These are phyloP conservation scores for Fusarium sp. DNA, from an alignment of 2,329 filamentous ascomycete species.

Conservation along the genomic window DNA sequence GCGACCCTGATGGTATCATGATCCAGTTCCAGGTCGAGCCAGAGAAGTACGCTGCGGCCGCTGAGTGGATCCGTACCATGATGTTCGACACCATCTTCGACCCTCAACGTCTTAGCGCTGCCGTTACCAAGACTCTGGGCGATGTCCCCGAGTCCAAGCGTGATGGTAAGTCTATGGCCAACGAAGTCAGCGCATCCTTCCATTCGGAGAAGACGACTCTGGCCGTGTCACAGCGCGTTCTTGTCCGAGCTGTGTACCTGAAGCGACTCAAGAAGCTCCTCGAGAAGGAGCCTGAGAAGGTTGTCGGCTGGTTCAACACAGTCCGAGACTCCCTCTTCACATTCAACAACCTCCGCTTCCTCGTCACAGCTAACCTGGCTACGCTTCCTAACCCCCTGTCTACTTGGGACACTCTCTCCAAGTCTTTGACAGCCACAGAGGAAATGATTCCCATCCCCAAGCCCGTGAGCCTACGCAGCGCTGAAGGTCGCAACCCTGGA, in stretches of 20 bases:
- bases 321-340: conserved; percentile 82
- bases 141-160: conserved; percentile 95
- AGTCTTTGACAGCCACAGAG: conserved; percentile 51
- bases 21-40: conserved; percentile 89
- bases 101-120: conserved; percentile 70
- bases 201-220: conserved; percentile 84
- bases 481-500: conserved; percentile 80
- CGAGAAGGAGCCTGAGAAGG: conserved; percentile 77
- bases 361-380: conserved; percentile 83
- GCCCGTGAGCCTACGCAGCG: conserved; percentile 77
- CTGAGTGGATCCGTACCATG: conserved; percentile 86
- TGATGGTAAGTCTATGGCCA: conserved; percentile 77
- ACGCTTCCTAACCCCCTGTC: conserved; percentile 81
- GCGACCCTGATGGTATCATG: conserved; percentile 84
- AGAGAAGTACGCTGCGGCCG: conserved; percentile 84
- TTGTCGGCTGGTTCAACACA: conserved; percentile 81
- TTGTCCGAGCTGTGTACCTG: conserved; percentile 89
- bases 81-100: conserved; percentile 94
- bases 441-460: conserved; percentile 78
- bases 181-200: conserved; percentile 78
- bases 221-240: conserved; percentile 79
- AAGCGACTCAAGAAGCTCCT: conserved; percentile 87
- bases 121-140: conserved; percentile 83
- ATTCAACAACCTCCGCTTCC: conserved; percentile 85
- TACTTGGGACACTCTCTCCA: conserved; percentile 74